Conservation (phyloP, 352 stramenopile genomes). For the Phytophthora citrophthora region DNA sequence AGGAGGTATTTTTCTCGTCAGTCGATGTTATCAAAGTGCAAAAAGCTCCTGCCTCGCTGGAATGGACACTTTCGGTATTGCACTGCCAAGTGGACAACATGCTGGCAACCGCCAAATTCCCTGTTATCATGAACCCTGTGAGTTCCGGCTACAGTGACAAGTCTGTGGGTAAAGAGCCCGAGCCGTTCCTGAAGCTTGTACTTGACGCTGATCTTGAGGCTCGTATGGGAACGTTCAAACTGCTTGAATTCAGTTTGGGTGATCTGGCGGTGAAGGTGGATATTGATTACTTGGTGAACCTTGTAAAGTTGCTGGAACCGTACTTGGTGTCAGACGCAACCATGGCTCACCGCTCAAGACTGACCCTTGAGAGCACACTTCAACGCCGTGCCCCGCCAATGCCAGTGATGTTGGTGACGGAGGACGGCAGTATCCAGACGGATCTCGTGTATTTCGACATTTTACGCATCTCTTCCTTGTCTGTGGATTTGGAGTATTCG, state of each 20-base stretch:
- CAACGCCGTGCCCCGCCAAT: constrained; percentile 65
- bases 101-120: constrained; percentile 80
- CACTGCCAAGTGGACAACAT: constrained; percentile 90
- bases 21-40: constrained; percentile 79
- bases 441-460: constrained; percentile 87
- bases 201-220: constrained; percentile 77
- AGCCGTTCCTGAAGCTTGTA: constrained; percentile 76
- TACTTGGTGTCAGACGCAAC: constrained; percentile 78
- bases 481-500: constrained; percentile 82
- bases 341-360: constrained; percentile 58
- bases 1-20: constrained; percentile 87
- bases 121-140: constrained; percentile 84
- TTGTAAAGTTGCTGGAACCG: constrained; percentile 83
- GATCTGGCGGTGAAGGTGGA: constrained; percentile 82
- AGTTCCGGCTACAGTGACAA: constrained; percentile 84
- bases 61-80: constrained; percentile 82
- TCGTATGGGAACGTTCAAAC: constrained; percentile 83
- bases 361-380: constrained; percentile 69
- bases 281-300: constrained; percentile 85
- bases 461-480: constrained; percentile 73
- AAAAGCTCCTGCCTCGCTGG: constrained; percentile 70
- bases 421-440: constrained; percentile 72
- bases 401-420: constrained; percentile 57
- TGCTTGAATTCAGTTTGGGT: constrained; percentile 77
- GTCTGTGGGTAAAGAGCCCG: constrained; percentile 56